Base-by-base conservation (phyloP, 257 asterid genomes). In the Solanum sitiens region DNA sequence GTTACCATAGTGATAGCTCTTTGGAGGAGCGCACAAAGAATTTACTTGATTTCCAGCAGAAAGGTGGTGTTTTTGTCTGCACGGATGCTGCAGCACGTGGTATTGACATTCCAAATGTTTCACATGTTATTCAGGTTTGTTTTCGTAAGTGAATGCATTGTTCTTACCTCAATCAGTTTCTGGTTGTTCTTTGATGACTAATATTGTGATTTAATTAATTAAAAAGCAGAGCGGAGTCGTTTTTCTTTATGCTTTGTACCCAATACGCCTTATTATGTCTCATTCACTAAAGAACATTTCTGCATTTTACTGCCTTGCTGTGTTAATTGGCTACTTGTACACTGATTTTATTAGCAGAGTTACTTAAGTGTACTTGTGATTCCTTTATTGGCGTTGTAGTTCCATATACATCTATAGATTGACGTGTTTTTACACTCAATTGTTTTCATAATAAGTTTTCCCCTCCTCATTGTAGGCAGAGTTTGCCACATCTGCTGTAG, bases 61-160 rank as follows among this genome's bases (percentile, higher is more conserved):
- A 92, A n/a, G 99, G 99, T 47, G 99, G 99, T 74, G 94, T 96
- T 88, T 94, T 97, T 92, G 98, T 97, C 74, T 97, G 99, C 88
- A 96, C 99, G 1, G 99, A 96, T 93, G 98, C 99, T 87, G 99
- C 99, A 87, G 97, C 99, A 47, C 98, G 99, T 90, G 99, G 99
- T 75, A 95, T 97, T 79, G 99, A 97, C 80, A 92, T 96, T 40
- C 98, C 98, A 47, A 91, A 97, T 89, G 93, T 95, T 86, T 95
- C 97, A 39, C 99, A 97, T 90, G 98, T 97, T 91, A 95, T 97
- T 92, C 99, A 96, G 99, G 99, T 37, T 70, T n/a, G 61, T 47
- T 47, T 72, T 76, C 67, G 71, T 11, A 37, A 42, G 39, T 44
- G 30, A 10, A 32, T 21, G 44, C 37, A 27, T 63, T 40, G n/a